Conservation (phyloP, 352 stramenopile genomes). For the Phytophthora colocasiae region DNA sequence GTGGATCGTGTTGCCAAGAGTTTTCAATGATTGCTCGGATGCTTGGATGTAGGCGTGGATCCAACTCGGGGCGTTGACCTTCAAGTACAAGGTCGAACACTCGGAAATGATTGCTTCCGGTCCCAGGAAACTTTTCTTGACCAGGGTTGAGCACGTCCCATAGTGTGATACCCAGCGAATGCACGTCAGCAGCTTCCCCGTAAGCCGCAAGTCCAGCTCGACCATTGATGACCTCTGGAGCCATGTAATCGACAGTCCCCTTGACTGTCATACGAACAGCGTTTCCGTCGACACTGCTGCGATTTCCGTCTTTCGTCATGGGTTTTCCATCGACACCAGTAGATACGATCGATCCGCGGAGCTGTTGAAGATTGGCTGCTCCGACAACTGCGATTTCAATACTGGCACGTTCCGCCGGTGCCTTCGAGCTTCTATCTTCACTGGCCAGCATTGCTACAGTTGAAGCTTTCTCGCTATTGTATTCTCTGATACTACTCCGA, state of each 20-base stretch:
- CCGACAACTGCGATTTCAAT: conserved; percentile 45
- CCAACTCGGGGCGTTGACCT: conserved; percentile 55
- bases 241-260: conserved; percentile 83
- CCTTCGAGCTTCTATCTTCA: conserved; percentile 18
- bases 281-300: conserved; percentile 23
- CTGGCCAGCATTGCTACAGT: conserved; percentile 37
- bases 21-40: conserved; percentile 55
- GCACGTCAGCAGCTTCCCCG: conserved; percentile 73
- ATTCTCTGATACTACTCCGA: conserved; percentile 16
- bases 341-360: conserved; percentile 27
- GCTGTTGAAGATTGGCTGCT: conserved; percentile 39
- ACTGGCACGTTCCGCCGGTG: conserved; percentile 19
- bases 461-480: conserved; percentile 30
- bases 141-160: conserved; percentile 76
- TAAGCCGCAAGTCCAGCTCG: conserved; percentile 58
- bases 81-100: conserved; percentile 63
- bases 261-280: conserved; percentile 61
- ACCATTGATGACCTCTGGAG: conserved; percentile 78
- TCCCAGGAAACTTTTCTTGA: conserved; percentile 54
- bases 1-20: conserved; percentile 49
- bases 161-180: conserved; percentile 76
- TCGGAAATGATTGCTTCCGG: conserved; percentile 62
- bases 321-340: conserved; percentile 16
- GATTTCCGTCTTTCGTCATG: conserved; percentile 16
- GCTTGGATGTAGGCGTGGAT: conserved; percentile 36